phyloP scores from a whole-genome alignment of 2,329 filamentous ascomycete genomes.

The Aspergillus alliaceus region DNA sequence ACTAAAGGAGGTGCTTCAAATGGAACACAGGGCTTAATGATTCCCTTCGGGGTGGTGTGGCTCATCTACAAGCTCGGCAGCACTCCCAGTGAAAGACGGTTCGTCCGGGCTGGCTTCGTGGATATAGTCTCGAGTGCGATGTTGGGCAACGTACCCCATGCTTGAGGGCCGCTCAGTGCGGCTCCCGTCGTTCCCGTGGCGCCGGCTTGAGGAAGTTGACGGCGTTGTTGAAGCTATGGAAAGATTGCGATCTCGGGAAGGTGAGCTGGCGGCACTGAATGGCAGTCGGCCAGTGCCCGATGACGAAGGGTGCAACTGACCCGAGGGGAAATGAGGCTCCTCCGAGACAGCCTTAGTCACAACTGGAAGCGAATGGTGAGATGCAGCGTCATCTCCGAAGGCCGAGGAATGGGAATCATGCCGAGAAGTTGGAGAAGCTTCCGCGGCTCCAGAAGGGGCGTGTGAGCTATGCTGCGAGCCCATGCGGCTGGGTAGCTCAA shows the following conservation, averaged over 20 bases:
- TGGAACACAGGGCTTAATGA: constrained; percentile 8
- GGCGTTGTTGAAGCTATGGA: constrained; percentile 40
- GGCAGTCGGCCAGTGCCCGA: constrained; percentile 41
- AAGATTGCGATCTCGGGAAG: constrained; percentile 35
- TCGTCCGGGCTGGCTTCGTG: constrained; percentile 41
- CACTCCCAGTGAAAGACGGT: constrained; percentile 40
- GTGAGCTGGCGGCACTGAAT: constrained; percentile 40
- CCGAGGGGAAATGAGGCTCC: constrained; percentile 10
- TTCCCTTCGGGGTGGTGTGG: constrained; percentile 17
- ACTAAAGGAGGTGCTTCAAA: neutral
- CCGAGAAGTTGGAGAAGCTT: constrained; percentile 54
- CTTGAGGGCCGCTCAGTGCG: constrained; percentile 45
- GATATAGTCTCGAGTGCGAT: constrained; percentile 51
- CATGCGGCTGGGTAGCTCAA: constrained; percentile 64
- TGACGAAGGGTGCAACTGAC: constrained; percentile 27
- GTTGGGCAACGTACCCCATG: constrained; percentile 51
- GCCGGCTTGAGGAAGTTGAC: constrained; percentile 39
- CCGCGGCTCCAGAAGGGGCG: constrained; percentile 37
- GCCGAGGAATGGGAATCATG: constrained; percentile 63
- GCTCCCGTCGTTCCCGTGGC: constrained; percentile 26
- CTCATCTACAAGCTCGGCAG: constrained; percentile 46
- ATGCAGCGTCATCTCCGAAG: constrained; percentile 11
- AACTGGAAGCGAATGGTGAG: constrained; percentile 15
- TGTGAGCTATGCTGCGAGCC: constrained; percentile 59
- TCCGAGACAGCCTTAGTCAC: constrained; percentile 20